Percentiles rank a stretch among this genome's conserved stretches.
Conservation (phyloP, 352 stramenopile species). For the Phytophthora sp. region DNA sequence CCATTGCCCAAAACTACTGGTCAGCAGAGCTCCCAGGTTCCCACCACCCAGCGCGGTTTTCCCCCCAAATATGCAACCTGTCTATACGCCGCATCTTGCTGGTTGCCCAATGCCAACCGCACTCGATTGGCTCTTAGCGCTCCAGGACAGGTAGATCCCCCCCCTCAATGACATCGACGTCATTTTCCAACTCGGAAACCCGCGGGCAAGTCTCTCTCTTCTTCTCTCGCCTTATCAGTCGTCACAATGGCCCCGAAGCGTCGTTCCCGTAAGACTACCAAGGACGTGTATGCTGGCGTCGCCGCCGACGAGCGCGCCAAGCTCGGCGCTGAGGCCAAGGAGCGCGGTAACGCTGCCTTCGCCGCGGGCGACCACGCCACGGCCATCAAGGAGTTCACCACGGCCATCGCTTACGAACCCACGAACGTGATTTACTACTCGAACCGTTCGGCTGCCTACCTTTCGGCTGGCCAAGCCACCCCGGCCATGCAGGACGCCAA, state of each 20-base stretch:
- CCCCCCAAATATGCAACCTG: slow-evolving; percentile 22
- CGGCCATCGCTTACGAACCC: slow-evolving; percentile 86
- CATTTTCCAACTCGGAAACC: slow-evolving; percentile 59
- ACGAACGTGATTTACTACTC: slow-evolving; percentile 90
- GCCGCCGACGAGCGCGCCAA: slow-evolving; percentile 69
- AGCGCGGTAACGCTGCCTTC: slow-evolving; percentile 85
- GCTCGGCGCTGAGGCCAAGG: slow-evolving; percentile 85
- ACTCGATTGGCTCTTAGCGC: slow-evolving; percentile 41
- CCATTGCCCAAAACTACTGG: slow-evolving; percentile 42
- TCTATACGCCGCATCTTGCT: background rate
- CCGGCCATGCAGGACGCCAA: slow-evolving; percentile 87
- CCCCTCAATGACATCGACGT: slow-evolving; percentile 23
- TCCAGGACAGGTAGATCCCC: slow-evolving; percentile 1
- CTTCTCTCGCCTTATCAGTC: background rate
- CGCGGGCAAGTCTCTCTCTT: slow-evolving; percentile 33
- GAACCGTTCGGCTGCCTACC: slow-evolving; percentile 88
- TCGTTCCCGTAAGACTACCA: slow-evolving; percentile 84
- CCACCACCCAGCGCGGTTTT: background rate
- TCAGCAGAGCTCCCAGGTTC: slow-evolving; percentile 30
- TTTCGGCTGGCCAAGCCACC: slow-evolving; percentile 80
- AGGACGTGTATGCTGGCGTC: slow-evolving; percentile 78
- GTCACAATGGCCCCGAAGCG: slow-evolving; percentile 79
- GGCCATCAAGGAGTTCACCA: slow-evolving; percentile 90
- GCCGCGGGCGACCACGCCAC: slow-evolving; percentile 75
- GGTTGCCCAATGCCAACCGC: slow-evolving; percentile 31